Conservation (phyloP, 2,329 filamentous ascomycete genomes). For the Alternaria sp. region DNA sequence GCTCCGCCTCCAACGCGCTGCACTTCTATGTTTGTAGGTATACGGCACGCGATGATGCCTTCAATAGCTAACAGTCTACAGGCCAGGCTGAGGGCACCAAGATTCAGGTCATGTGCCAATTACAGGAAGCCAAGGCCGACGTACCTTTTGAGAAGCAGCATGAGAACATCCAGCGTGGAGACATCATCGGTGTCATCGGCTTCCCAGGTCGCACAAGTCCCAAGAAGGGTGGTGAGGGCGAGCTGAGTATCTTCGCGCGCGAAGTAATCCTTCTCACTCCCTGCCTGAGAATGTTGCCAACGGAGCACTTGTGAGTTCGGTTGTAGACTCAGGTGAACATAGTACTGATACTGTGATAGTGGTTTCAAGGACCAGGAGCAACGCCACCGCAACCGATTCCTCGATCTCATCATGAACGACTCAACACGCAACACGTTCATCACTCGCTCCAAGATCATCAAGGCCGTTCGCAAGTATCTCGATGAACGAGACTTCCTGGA, state of each 20-base stretch:
- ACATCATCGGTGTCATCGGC: slow-evolving; percentile 88
- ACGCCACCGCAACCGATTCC: slow-evolving; percentile 89
- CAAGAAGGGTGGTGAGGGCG: slow-evolving; percentile 88
- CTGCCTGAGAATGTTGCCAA: slow-evolving; percentile 89
- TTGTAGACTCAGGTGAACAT: neutral
- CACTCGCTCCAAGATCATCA: slow-evolving; percentile 86
- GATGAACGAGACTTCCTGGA: slow-evolving; percentile 89
- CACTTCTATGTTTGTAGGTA: slow-evolving; percentile 43
- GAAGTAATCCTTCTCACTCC: slow-evolving; percentile 88
- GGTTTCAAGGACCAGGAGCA: slow-evolving; percentile 96
- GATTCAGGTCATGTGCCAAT: slow-evolving; percentile 92
- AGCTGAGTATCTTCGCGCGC: slow-evolving; percentile 91
- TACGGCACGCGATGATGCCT: neutral
- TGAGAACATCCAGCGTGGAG: slow-evolving; percentile 85
- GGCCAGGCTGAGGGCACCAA: slow-evolving; percentile 76
- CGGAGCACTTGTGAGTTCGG: slow-evolving; percentile 62
- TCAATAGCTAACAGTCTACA: slow-evolving; percentile 20
- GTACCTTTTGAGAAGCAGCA: slow-evolving; percentile 87
- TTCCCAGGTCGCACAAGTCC: slow-evolving; percentile 87
- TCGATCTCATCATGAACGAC: slow-evolving; percentile 98
- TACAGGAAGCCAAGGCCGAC: slow-evolving; percentile 76
- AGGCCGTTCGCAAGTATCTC: slow-evolving; percentile 88
- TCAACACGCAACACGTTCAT: slow-evolving; percentile 82
- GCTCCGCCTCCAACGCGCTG: slow-evolving; percentile 34
- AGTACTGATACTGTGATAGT: slow-evolving; percentile 57